Evolutionary conservation across 2,329 filamentous ascomycete genomes (phyloP).

Genomic region (Colletotrichum caudatum): DNA sequence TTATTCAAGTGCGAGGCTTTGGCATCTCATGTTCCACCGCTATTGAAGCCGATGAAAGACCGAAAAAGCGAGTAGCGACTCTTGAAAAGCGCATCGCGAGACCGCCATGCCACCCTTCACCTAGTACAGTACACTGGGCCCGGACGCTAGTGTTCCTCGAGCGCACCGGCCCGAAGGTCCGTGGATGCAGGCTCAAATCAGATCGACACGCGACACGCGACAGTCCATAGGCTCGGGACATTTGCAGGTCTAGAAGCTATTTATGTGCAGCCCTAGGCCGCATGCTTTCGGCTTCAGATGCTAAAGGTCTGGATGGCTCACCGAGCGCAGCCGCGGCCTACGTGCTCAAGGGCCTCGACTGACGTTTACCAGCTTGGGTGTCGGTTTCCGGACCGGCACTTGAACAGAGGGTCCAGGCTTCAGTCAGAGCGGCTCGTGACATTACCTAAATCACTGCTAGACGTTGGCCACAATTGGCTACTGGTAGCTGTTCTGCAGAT

Average conservation of each 20-base stretch:
- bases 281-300: background rate
- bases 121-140: background rate
- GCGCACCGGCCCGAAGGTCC: constrained; percentile 11
- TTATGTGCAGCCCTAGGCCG: too few species aligned
- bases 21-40: constrained; percentile 8
- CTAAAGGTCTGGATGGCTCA: background rate
- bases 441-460: background rate
- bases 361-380: constrained; percentile 4
- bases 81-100: background rate
- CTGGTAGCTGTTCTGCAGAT: background rate
- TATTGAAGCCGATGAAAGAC: background rate
- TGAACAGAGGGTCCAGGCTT: background rate
- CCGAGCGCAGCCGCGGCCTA: background rate
- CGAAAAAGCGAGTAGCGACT: background rate
- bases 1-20: background rate
- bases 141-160: background rate
- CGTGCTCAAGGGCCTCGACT: background rate
- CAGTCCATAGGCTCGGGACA: background rate
- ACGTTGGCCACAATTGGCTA: background rate
- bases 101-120: background rate
- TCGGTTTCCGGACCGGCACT: background rate
- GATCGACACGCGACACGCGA: background rate
- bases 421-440: background rate
- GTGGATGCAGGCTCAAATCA: background rate
- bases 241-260: background rate